Conservation (phyloP, 352 stramenopile genomes). For the Phytophthora litchii region DNA sequence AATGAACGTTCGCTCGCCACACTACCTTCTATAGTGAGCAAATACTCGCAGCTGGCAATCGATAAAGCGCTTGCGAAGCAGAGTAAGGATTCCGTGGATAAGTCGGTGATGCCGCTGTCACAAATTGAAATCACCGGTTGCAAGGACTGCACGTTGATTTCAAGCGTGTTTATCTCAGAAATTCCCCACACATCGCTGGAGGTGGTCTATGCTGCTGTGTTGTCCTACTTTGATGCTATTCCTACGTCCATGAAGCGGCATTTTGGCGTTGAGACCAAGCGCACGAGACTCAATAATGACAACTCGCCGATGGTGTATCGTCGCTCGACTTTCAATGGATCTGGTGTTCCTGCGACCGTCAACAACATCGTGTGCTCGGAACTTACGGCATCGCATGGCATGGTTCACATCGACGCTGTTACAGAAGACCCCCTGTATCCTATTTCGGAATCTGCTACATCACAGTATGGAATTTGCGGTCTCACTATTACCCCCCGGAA, state of each 20-base stretch:
- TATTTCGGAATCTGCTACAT: constrained; percentile 8
- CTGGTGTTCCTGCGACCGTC: constrained; percentile 17
- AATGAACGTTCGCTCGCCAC: constrained; percentile 29
- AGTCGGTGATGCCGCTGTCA: constrained; percentile 30
- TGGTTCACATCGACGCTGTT: constrained; percentile 41
- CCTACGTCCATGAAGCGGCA: constrained; percentile 34
- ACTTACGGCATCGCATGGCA: constrained; percentile 19
- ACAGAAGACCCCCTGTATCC: constrained; percentile 33
- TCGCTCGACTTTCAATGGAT: constrained; percentile 26
- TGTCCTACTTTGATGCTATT: constrained; percentile 36
- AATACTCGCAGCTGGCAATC: constrained; percentile 27
- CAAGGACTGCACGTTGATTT: constrained; percentile 36
- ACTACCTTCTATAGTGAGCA: constrained; percentile 31
- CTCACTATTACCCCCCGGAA: constrained; percentile 34
- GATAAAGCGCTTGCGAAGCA: constrained; percentile 20
- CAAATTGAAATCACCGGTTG: constrained; percentile 39
- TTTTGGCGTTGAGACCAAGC: constrained; percentile 25
- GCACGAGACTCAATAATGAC: constrained; percentile 22
- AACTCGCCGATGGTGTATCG: constrained; percentile 28
- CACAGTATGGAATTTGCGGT: constrained; percentile 28
- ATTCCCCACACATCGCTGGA: constrained; percentile 40
- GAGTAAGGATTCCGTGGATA: neutral
- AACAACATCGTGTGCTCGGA: constrained; percentile 36
- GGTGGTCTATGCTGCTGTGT: constrained; percentile 26
- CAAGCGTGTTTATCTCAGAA: constrained; percentile 43